Base-by-base conservation (phyloP, 116 monocot species). In the Thalassia testudinum region DNA sequence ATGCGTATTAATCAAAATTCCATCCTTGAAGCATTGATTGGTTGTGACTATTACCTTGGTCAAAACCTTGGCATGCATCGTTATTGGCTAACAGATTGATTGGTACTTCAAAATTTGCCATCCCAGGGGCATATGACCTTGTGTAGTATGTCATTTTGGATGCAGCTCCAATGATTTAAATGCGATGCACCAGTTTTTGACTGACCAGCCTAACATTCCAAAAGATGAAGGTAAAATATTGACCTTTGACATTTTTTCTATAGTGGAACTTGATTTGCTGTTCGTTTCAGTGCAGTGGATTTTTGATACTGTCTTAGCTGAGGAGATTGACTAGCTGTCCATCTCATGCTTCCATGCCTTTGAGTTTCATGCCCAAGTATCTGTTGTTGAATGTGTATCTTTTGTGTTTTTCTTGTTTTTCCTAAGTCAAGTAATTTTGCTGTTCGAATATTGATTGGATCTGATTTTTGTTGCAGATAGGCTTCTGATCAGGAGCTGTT, bases 171-270 rank as follows among this genome's bases (percentile, higher is more conserved):
- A 12, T 67, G 90, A 91, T 47, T 66, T 73, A 28, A 60, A 48
- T 37, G 70, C 52, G 19, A 50, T 91, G 11, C 66, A 62, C 21
- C 83, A 75, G 61, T 67, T 91, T 4, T 51, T 91, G 44, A 30
- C 27, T 3, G 90, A 91, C 61, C 90, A 91, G 29, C 84, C 85
- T 23, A 91, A 91, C 63, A 78, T 91, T 49, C 64, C 75, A 14
- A 74, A 62, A 61, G 73, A 75, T 68, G 85, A 84, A 90, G 90
- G 90, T 90, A 69, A 29, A 2, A 24, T 20, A 48, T 22, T 15
- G 47, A 20, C 0, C 5, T 53, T 25, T 49, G 19, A 42, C 13
- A 23, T 17, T 48, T 4, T 22, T 52, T 27, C 26, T 49, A 26
- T 21, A 38, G 51, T 66, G 21, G 55, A 3, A 38, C 1, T 1